These are phyloP conservation scores for Gnomoniopsis smithogilvyi DNA, from an alignment of 2,329 filamentous ascomycete species.

Conservation along the genomic window DNA sequence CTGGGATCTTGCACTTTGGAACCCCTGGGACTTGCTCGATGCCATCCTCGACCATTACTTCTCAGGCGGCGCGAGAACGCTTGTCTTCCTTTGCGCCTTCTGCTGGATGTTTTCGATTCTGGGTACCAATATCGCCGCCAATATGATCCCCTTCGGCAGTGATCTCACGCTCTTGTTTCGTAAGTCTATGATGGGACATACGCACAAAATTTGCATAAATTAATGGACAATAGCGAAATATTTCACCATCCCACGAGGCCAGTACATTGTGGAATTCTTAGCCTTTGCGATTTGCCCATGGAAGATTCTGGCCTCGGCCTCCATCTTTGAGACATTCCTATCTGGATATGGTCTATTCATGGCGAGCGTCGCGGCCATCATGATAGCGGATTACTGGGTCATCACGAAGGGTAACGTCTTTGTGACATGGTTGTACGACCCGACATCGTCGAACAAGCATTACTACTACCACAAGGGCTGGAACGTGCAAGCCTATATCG, in stretches of 20 bases:
- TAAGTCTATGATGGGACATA: no score
- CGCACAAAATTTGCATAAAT: no score
- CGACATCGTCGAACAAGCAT: slow-evolving; percentile 26
- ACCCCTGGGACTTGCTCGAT: slow-evolving; percentile 22
- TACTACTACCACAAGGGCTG: slow-evolving; percentile 31
- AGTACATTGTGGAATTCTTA: slow-evolving; percentile 22
- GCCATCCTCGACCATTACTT: slow-evolving; percentile 23
- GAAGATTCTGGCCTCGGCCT: slow-evolving; percentile 23
- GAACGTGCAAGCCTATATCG: slow-evolving; percentile 32
- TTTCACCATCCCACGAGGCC: slow-evolving; percentile 33
- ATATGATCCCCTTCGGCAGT: slow-evolving; percentile 35
- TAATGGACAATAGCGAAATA: no score
- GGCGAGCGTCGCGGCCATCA: slow-evolving; percentile 20
- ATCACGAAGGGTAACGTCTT: slow-evolving; percentile 33
- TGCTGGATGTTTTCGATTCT: slow-evolving; percentile 21
- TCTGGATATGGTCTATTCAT: slow-evolving; percentile 22
- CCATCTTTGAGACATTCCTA: slow-evolving; percentile 21
- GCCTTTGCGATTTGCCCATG: slow-evolving; percentile 22
- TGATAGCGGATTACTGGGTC: slow-evolving; percentile 28
- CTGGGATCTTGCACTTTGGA: slow-evolving; percentile 31
- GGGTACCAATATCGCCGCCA: slow-evolving; percentile 25
- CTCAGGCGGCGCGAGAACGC: slow-evolving; percentile 15
- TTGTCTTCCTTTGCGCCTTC: slow-evolving; percentile 21
- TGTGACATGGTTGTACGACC: slow-evolving; percentile 29
- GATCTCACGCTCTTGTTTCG: slow-evolving; percentile 33